These are phyloP conservation scores for Ophiostoma tasmaniense DNA, from an alignment of 2,329 filamentous ascomycete species.

Conservation along the genomic window DNA sequence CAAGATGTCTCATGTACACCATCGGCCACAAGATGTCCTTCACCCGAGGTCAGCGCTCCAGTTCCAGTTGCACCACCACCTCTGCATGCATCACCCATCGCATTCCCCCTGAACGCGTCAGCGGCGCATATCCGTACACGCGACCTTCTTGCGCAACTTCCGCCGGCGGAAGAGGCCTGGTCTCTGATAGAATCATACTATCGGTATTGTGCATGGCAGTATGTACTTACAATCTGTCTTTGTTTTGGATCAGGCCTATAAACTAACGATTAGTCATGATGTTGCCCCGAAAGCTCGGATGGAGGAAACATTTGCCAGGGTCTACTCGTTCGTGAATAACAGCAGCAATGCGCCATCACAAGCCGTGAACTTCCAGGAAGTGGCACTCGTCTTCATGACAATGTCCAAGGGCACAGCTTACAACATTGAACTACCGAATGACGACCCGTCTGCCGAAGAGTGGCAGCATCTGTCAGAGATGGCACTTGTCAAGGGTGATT, in stretches of 20 bases:
- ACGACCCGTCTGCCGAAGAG: slow-evolving; percentile 11
- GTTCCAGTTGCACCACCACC: neutral
- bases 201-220: slow-evolving; percentile 15
- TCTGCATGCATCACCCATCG: neutral
- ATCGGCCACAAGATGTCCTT: neutral
- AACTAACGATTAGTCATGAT: neutral
- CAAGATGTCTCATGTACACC: slow-evolving; percentile 1
- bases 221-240: neutral
- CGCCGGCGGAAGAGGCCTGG: slow-evolving; percentile 11
- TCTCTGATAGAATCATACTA: slow-evolving; percentile 13
- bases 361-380: neutral
- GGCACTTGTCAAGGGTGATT: neutral
- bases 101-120: neutral
- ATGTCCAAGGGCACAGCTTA: slow-evolving; percentile 13
- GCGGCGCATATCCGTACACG: neutral
- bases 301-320: neutral
- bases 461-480: neutral
- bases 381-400: slow-evolving; percentile 12
- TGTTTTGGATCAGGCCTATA: neutral
- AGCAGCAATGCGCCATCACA: neutral
- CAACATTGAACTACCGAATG: slow-evolving; percentile 13
- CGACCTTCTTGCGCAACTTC: slow-evolving; percentile 6
- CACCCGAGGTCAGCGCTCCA: neutral
- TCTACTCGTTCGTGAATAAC: neutral
- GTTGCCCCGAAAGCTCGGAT: neutral